These are phyloP conservation scores for Penicillium manginii DNA, from an alignment of 495 filamentous ascomycete species.

Conservation along the genomic window DNA sequence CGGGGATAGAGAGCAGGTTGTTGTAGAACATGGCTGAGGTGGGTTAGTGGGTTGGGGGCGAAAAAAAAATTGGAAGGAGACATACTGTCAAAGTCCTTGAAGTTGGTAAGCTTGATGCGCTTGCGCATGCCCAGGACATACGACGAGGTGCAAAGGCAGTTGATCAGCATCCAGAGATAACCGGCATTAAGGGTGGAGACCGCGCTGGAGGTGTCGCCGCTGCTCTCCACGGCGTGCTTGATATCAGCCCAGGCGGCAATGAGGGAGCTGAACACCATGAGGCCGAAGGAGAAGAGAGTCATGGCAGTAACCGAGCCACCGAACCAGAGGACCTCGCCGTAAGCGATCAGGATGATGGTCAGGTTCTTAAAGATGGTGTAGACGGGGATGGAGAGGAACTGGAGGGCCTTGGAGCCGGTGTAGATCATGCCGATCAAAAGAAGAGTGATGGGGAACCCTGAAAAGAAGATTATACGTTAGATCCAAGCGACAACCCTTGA, in stretches of 20 bases:
- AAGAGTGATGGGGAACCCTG: slow-evolving; percentile 97
- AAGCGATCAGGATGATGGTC: slow-evolving; percentile 98
- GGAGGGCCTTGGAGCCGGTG: slow-evolving; percentile 93
- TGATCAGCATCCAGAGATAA: slow-evolving; percentile 97
- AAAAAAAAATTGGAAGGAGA: slow-evolving; percentile 21
- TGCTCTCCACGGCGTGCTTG: slow-evolving; percentile 73
- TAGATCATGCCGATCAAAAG: slow-evolving; percentile 99
- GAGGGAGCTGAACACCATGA: slow-evolving; percentile 95
- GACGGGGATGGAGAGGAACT: slow-evolving; percentile 95
- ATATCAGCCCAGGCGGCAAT: slow-evolving; percentile 99
- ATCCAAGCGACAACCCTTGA: slow-evolving; percentile 1
- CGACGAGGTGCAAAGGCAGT: slow-evolving; percentile 92
- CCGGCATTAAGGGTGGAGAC: slow-evolving; percentile 92
- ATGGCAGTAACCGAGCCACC: slow-evolving; percentile 88
- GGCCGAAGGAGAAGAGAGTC: slow-evolving; percentile 91
- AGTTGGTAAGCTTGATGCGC: slow-evolving; percentile 98
- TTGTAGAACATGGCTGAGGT: slow-evolving; percentile 97
- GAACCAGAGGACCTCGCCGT: slow-evolving; percentile 99
- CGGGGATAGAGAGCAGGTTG: slow-evolving; percentile 95
- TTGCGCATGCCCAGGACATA: slow-evolving; percentile 96
- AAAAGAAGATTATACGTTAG: slow-evolving; percentile 1
- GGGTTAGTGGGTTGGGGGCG: slow-evolving; percentile 1
- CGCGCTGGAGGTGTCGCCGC: slow-evolving; percentile 66
- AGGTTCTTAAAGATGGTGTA: slow-evolving; percentile 99
- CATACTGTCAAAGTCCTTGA: slow-evolving; percentile 99